Evolutionary conservation across 305 asterid species (phyloP).

Genomic region (Euphrasia arctica): DNA sequence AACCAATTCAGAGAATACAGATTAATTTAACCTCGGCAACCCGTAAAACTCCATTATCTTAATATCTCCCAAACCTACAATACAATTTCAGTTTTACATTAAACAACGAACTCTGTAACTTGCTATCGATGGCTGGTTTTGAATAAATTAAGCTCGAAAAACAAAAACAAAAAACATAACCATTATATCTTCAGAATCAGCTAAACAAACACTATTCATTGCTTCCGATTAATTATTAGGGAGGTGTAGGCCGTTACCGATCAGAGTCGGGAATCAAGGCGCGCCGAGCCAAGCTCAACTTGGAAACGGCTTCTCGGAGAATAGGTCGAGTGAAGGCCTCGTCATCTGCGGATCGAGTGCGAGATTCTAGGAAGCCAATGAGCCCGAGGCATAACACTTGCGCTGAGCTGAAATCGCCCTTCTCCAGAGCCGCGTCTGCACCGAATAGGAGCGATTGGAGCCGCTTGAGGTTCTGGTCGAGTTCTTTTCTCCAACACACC

Average conservation of each 20-base stretch:
- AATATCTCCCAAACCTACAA: slow-evolving; percentile 2
- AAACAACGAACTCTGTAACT: background rate
- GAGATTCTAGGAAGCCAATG: slow-evolving; percentile 89
- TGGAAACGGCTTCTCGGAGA: slow-evolving; percentile 70
- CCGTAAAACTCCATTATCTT: background rate
- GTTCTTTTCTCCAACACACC: slow-evolving; percentile 75
- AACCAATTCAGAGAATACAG: background rate
- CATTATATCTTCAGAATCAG: slow-evolving; percentile 7
- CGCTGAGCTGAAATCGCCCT: slow-evolving; percentile 66
- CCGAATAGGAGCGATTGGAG: slow-evolving; percentile 84
- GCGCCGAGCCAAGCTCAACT: slow-evolving; percentile 60
- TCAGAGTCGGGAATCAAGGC: slow-evolving; percentile 60
- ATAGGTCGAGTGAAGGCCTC: slow-evolving; percentile 76
- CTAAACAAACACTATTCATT: background rate
- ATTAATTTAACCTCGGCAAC: background rate
- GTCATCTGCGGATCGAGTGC: slow-evolving; percentile 49
- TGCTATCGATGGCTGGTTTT: background rate
- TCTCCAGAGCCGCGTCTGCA: slow-evolving; percentile 72
- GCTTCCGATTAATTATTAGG: background rate
- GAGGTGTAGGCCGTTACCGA: slow-evolving; percentile 41
- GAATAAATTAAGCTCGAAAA: background rate
- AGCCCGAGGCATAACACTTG: slow-evolving; percentile 70
- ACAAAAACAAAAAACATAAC: background rate
- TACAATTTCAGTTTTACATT: background rate
- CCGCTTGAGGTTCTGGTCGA: slow-evolving; percentile 69